Conservation (phyloP, 106 monocot genomes). For the Apostasia shenzhenica region DNA sequence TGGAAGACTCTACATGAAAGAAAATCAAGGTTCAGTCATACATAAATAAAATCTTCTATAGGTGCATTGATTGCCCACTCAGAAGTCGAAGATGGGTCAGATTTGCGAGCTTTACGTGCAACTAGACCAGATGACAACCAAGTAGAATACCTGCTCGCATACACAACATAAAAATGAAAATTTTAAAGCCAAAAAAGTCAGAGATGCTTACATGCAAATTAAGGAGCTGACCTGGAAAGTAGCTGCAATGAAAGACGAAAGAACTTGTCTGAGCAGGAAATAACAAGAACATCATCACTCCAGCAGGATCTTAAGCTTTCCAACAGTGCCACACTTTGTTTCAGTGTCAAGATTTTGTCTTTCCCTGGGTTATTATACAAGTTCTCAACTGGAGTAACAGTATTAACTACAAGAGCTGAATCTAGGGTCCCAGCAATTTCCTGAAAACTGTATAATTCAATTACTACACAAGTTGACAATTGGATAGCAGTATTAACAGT, state of each 20-base stretch:
- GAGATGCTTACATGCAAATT: not conserved
- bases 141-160: slow-evolving; percentile 59
- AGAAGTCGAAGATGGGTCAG: slow-evolving; percentile 26
- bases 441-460: slow-evolving; percentile 78
- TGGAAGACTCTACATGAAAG: not conserved
- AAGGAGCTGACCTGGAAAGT: slow-evolving; percentile 62
- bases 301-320: slow-evolving; percentile 83
- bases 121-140: slow-evolving; percentile 81
- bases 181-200: not conserved
- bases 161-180: not conserved
- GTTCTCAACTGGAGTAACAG: slow-evolving; percentile 42
- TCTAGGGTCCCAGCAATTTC: slow-evolving; percentile 92
- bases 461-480: not conserved
- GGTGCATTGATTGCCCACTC: slow-evolving; percentile 67
- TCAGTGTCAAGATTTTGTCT: slow-evolving; percentile 35
- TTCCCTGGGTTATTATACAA: slow-evolving; percentile 20
- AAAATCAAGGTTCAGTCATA: slow-evolving; percentile 22
- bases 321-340: slow-evolving; percentile 69
- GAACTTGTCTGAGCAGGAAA: slow-evolving; percentile 88
- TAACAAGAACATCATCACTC: slow-evolving; percentile 84
- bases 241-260: slow-evolving; percentile 86
- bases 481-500: too few species aligned
- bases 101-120: slow-evolving; percentile 40
- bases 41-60: slow-evolving; percentile 90
- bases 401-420: slow-evolving; percentile 44